Conservation (phyloP, 169 alveolate species). For the Plasmodium reichenowi region DNA sequence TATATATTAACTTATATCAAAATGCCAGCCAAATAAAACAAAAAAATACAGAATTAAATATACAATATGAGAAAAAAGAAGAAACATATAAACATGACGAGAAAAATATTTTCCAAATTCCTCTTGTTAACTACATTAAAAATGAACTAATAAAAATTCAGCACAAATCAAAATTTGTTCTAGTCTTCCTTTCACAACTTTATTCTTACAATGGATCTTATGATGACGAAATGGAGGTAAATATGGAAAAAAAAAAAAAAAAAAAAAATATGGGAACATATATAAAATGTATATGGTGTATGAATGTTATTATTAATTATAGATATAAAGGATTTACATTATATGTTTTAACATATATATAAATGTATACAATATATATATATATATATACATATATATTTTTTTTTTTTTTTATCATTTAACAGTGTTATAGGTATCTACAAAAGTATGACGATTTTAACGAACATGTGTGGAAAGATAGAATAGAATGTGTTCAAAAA, state of each 20-base stretch:
- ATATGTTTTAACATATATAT: not conserved
- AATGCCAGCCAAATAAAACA: not conserved
- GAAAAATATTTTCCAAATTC: conserved; percentile 42
- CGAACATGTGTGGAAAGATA: conserved; percentile 45
- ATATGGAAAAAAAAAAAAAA: not conserved
- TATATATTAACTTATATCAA: conserved; percentile 30
- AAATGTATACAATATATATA: not conserved
- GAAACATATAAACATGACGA: not conserved
- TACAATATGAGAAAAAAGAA: conserved; percentile 1
- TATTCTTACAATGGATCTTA: conserved; percentile 37
- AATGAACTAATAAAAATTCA: conserved; percentile 12
- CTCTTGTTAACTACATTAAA: conserved; percentile 33
- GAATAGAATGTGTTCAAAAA: conserved; percentile 24
- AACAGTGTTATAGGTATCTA: conserved; percentile 61
- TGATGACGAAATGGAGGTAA: conserved; percentile 20
- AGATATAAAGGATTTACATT: not conserved
- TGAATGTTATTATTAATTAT: not conserved
- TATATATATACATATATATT: not conserved
- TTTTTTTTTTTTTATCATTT: conserved; percentile 12
- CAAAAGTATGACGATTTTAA: conserved; percentile 52
- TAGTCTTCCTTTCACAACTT: conserved; percentile 49
- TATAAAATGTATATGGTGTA: conserved; percentile 3
- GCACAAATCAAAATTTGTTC: conserved; percentile 42
- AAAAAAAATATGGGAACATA: not conserved
- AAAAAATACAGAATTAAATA: not conserved